Base-by-base conservation (phyloP, 306 rosid genomes). In the Medicago ruthenica region DNA sequence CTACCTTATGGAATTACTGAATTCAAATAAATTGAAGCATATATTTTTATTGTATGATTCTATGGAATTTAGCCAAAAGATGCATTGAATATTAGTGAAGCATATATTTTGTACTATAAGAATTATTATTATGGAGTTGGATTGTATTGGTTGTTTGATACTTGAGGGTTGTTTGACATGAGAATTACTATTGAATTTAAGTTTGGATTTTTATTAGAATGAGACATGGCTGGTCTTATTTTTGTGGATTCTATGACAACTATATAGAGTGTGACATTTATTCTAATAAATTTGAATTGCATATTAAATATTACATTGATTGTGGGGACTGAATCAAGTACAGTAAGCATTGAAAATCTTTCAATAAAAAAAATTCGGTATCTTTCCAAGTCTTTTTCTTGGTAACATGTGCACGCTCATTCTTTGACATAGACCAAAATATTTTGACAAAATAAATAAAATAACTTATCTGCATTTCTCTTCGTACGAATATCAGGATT, bases 1-100 rank as follows among this genome's bases (percentile, higher is more conserved):
- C 84, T 13, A 48, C 45, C 40, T 66, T 86, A 65, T 90, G 97
- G 97, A 85, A 84, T 72, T 87, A 85, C 51, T 87, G 79, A 80
- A 17, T 63, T 12, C 39, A 39, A 15, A 40, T 1, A 6, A 53
- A 42, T 0, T 42, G 3, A 10, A 42, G 27, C 27, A 24, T 24
- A 47, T 47, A 16, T 47, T 47, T 12, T 15, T 20, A 50, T 77
- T 70, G 51, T 61, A 27, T 78, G 55, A 76, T n/a, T 82, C 51
- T 53, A 57, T 63, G 66, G 55, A 68, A 63, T 71, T 81, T 59
- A 83, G 69, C 24, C 61, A 4, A 55, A 78, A 17, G 60, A 16
- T 77, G 66, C 53, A 42, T 5, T 53, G 57, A 40, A 67, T 66
- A 41, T 78, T 62, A 34, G 78, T 63, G 78, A 85, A 86, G 74